Conservation (phyloP, 306 rosid genomes). For the Erythrophleum fordii region DNA sequence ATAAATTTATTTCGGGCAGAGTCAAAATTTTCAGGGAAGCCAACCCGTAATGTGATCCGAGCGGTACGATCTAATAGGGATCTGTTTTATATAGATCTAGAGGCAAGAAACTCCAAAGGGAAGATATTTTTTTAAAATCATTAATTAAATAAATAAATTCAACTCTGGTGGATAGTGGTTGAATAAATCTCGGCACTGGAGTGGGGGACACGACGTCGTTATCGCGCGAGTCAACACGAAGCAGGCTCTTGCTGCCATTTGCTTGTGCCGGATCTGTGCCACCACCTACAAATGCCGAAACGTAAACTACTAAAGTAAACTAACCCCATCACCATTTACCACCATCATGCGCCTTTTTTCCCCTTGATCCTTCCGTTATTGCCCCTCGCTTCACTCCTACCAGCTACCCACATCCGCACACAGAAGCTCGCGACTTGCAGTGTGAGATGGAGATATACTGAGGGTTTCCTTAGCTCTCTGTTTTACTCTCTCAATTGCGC, state of each 20-base stretch:
- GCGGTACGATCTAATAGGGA: no score
- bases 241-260: not conserved
- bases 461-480: constrained; percentile 1
- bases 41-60: no score
- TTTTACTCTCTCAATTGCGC: not conserved
- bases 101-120: no score
- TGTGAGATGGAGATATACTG: not conserved
- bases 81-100: no score
- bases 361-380: not conserved
- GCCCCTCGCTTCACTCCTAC: not conserved
- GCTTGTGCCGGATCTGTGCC: not conserved
- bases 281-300: constrained; percentile 6
- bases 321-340: not conserved
- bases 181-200: not conserved
- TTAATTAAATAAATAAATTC: not conserved
- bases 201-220: not conserved
- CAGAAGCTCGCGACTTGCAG: not conserved
- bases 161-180: not conserved
- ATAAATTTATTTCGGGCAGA: no score
- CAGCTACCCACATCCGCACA: not conserved
- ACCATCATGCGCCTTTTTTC: no score
- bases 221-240: not conserved
- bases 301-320: not conserved
- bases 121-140: not conserved
- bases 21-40: no score